Percentiles rank a stretch among this genome's conserved stretches.
phyloP scores from a whole-genome alignment of 257 asterid genomes.

The Verbena officinalis region DNA sequence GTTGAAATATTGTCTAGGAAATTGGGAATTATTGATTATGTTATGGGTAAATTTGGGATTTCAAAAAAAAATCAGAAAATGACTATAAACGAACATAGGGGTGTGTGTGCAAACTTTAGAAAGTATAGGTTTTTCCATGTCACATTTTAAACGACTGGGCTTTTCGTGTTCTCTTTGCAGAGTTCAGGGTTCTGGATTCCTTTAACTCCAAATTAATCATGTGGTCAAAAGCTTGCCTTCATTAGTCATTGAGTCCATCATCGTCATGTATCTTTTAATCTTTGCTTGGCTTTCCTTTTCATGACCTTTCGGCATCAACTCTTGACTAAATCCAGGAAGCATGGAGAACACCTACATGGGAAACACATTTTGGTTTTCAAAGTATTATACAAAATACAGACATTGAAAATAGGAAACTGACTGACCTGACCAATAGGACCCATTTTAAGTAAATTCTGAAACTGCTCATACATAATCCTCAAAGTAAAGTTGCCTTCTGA shows the following conservation, averaged over 20 bases:
- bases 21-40: no score
- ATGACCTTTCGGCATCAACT: constrained; percentile 92
- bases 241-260: constrained; percentile 99
- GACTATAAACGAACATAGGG: no score
- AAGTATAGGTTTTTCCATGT: no score
- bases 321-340: constrained; percentile 96
- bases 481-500: constrained; percentile 89
- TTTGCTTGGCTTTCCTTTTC: constrained; percentile 94
- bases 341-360: constrained; percentile 77
- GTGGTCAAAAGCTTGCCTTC: constrained; percentile 56
- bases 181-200: no score
- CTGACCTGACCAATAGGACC: constrained; percentile 96
- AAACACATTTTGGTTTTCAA: constrained; percentile 7
- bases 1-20: no score
- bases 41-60: no score
- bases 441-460: constrained; percentile 87
- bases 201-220: neutral
- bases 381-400: neutral
- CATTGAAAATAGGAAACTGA: constrained; percentile 1
- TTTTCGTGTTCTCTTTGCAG: no score
- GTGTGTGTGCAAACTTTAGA: no score
- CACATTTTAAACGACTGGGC: no score
- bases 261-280: constrained; percentile 89
- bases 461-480: constrained; percentile 94
- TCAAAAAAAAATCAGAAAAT: no score